Evolutionary conservation across 2,329 filamentous ascomycete species (phyloP).

Genomic region (Mycocentrospora acerina): DNA sequence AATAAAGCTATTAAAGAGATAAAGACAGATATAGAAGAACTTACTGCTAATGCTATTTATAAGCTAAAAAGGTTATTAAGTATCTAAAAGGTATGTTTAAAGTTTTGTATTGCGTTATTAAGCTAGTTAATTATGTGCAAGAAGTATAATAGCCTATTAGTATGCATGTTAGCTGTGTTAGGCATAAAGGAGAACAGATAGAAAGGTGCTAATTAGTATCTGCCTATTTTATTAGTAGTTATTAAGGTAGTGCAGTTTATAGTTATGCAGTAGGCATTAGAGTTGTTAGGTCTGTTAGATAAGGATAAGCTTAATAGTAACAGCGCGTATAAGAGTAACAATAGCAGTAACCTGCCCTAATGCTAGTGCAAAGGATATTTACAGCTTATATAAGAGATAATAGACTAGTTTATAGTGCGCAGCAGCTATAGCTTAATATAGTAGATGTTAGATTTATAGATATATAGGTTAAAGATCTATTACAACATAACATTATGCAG

Average conservation of each 20-base stretch:
- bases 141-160: too few species aligned
- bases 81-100: conserved; percentile 13
- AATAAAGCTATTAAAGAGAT: too few species aligned
- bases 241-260: conserved; percentile 21
- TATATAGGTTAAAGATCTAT: conserved; percentile 12
- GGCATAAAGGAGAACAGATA: conserved; percentile 13
- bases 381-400: conserved; percentile 8
- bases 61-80: conserved; percentile 3
- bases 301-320: conserved; percentile 5
- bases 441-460: too few species aligned
- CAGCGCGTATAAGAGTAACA: too few species aligned
- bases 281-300: conserved; percentile 2
- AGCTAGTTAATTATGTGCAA: conserved; percentile 10
- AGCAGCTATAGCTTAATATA: too few species aligned
- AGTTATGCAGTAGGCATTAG: conserved; percentile 16
- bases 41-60: too few species aligned
- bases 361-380: conserved; percentile 9
- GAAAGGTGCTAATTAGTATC: conserved; percentile 13
- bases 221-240: conserved; percentile 14
- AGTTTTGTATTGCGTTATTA: conserved; percentile 19
- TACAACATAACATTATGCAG: conserved; percentile 11
- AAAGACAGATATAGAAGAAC: too few species aligned
- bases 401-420: too few species aligned
- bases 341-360: conserved; percentile 1
- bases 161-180: conserved; percentile 18